These are phyloP conservation scores for Corrigiola litoralis DNA, from an alignment of 179 eudicot species.

Conservation along the genomic window DNA sequence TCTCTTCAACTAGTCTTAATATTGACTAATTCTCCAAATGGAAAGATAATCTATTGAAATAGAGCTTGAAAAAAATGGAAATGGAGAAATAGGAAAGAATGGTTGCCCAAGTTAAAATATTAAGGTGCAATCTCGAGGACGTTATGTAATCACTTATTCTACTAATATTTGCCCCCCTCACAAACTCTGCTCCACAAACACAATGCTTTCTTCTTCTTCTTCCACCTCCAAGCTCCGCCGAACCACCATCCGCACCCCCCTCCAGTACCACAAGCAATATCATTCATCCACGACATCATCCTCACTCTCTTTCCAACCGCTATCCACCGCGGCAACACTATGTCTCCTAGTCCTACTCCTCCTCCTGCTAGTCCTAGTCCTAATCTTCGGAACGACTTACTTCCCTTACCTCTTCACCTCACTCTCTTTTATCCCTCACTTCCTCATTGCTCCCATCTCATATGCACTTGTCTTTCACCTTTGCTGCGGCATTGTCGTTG, in stretches of 20 bases:
- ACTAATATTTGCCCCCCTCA: too few relatives aligned
- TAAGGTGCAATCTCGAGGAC: too few relatives aligned
- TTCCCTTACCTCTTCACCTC: conserved; percentile 62
- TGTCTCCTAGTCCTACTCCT: conserved; percentile 77
- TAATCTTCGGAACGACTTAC: conserved; percentile 70
- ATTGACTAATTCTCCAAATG: too few relatives aligned
- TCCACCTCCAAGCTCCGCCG: conserved; percentile 30
- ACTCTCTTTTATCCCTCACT: conserved; percentile 62
- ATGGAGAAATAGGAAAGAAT: too few relatives aligned
- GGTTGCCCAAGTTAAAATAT: too few relatives aligned
- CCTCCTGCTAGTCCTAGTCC: conserved; percentile 65
- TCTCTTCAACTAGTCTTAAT: too few relatives aligned
- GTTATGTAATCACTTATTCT: too few relatives aligned
- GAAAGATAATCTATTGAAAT: too few relatives aligned
- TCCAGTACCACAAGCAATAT: conserved; percentile 21
- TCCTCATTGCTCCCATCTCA: conserved; percentile 13
- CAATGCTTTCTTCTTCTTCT: conserved; percentile 27
- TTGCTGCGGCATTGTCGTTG: conserved; percentile 22
- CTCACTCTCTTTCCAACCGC: conserved; percentile 41
- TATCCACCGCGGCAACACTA: conserved; percentile 62
- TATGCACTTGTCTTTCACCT: conserved; percentile 14
- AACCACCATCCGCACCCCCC: conserved; percentile 19
- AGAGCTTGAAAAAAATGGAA: too few relatives aligned
- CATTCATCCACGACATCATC: conserved; percentile 13
- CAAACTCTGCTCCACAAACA: too few relatives aligned